These are phyloP conservation scores for Neofusicoccum sp. DNA, from an alignment of 2,329 filamentous ascomycete genomes.

Conservation along the genomic window DNA sequence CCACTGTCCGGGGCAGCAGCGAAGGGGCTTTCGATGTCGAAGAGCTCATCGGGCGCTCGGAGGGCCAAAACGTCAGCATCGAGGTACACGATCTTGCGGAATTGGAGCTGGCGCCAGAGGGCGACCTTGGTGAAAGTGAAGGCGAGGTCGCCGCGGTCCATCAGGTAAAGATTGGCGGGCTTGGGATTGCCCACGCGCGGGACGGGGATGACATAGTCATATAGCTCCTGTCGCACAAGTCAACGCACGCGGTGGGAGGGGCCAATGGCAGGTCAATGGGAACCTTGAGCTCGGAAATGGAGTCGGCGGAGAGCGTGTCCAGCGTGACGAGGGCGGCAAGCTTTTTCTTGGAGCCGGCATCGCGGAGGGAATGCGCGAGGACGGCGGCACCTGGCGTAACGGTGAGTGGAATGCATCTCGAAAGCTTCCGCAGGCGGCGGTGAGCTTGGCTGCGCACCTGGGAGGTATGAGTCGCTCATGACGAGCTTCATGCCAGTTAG, in stretches of 20 bases:
- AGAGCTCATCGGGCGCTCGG: slow-evolving; percentile 89
- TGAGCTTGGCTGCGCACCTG: slow-evolving; percentile 60
- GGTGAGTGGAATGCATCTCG: slow-evolving; percentile 7
- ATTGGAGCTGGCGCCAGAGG: slow-evolving; percentile 89
- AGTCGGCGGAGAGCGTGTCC: slow-evolving; percentile 74
- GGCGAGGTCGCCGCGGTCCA: slow-evolving; percentile 87
- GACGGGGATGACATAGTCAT: slow-evolving; percentile 87
- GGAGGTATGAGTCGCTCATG: slow-evolving; percentile 88
- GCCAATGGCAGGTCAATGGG: slow-evolving; percentile 16
- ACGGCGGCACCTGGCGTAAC: slow-evolving; percentile 75
- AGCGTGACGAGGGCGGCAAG: slow-evolving; percentile 82
- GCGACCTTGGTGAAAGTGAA: slow-evolving; percentile 97
- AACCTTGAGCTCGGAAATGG: slow-evolving; percentile 78
- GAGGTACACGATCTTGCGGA: slow-evolving; percentile 89
- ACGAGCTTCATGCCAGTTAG: slow-evolving; percentile 68
- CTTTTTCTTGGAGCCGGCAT: slow-evolving; percentile 84
- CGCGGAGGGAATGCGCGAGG: slow-evolving; percentile 89
- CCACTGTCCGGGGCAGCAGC: slow-evolving; percentile 89
- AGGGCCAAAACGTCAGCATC: slow-evolving; percentile 94
- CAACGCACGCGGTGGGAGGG: slow-evolving; percentile 19
- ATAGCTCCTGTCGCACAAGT: slow-evolving; percentile 63
- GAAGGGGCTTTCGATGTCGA: slow-evolving; percentile 64
- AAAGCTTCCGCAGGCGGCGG: slow-evolving; percentile 6
- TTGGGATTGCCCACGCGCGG: slow-evolving; percentile 74
- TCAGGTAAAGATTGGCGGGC: slow-evolving; percentile 83